Conservation (phyloP, 2,329 filamentous ascomycete genomes). For the Davidsoniella virescens region DNA sequence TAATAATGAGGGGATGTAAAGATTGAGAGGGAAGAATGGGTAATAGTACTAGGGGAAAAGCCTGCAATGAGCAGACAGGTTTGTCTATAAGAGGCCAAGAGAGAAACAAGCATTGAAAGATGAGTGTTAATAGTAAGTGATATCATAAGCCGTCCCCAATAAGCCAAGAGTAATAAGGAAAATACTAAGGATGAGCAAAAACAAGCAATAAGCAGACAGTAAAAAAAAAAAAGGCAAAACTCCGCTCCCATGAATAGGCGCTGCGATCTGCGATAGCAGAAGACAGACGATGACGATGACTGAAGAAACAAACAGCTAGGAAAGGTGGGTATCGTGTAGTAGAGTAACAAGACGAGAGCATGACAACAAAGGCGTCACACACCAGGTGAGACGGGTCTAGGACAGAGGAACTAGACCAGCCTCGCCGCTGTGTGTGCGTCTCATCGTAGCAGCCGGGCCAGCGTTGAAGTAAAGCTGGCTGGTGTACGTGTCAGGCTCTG, state of each 20-base stretch:
- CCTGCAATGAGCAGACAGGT: background rate
- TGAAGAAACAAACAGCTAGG: background rate
- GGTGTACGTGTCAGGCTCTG: slow-evolving; percentile 62
- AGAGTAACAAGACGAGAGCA: too few relatives aligned
- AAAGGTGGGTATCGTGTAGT: background rate
- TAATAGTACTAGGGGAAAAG: background rate
- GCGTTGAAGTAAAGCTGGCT: slow-evolving; percentile 54
- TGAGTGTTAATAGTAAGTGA: too few relatives aligned
- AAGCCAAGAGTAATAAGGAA: background rate
- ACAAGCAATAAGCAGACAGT: too few relatives aligned
- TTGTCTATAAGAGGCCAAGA: background rate
- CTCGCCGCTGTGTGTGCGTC: slow-evolving; percentile 34
- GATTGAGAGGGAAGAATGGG: background rate
- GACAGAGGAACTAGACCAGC: slow-evolving; percentile 26
- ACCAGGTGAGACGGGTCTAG: slow-evolving; percentile 12
- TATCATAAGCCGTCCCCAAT: too few relatives aligned
- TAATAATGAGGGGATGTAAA: background rate
- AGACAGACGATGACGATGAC: background rate
- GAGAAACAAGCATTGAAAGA: background rate
- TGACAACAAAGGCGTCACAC: too few relatives aligned
- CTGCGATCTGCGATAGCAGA: background rate
- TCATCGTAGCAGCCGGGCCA: slow-evolving; percentile 27
- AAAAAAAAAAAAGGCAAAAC: slow-evolving; percentile 1
- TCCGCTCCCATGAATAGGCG: background rate
- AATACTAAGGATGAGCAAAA: background rate